A percentile compares a stretch with the other conserved stretches of the same genome.
phyloP scores from a whole-genome alignment of 2,329 filamentous ascomycete genomes.

The Penicillium brevicompactum region DNA sequence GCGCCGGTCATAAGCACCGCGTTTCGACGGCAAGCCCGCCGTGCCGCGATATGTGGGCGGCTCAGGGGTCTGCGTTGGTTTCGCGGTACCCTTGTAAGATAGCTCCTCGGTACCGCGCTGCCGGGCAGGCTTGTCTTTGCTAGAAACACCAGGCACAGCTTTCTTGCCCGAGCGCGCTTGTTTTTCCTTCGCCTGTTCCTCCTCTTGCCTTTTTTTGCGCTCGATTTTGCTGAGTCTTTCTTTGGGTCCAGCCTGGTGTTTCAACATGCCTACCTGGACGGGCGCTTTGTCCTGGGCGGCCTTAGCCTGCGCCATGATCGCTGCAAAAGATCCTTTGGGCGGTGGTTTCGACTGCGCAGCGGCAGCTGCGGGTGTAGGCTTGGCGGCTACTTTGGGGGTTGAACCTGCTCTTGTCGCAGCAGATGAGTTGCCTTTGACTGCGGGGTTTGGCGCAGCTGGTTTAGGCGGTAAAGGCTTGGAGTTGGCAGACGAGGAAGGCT shows the following conservation, averaged over 20 bases:
- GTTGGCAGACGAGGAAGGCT: slow-evolving; percentile 9
- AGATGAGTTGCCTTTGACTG: slow-evolving; percentile 19
- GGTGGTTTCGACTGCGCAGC: slow-evolving; percentile 45
- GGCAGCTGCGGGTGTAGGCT: slow-evolving; percentile 2
- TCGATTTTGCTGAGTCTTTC: slow-evolving; percentile 60
- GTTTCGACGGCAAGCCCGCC: slow-evolving; percentile 36
- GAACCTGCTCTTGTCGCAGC: slow-evolving; percentile 21
- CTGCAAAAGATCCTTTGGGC: slow-evolving; percentile 61
- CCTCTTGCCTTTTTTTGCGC: slow-evolving; percentile 48
- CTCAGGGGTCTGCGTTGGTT: slow-evolving; percentile 29
- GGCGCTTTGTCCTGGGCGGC: slow-evolving; percentile 52
- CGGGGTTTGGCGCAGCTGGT: slow-evolving; percentile 18
- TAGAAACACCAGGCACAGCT: slow-evolving; percentile 19
- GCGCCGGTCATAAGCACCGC: slow-evolving; percentile 29
- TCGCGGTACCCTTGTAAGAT: slow-evolving; percentile 44
- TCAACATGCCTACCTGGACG: slow-evolving; percentile 54
- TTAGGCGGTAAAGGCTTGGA: slow-evolving; percentile 18
- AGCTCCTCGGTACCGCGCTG: slow-evolving; percentile 36
- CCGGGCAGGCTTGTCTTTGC: slow-evolving; percentile 27
- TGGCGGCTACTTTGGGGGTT: slow-evolving; percentile 20
- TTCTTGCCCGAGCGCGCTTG: slow-evolving; percentile 36
- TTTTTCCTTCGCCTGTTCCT: slow-evolving; percentile 46
- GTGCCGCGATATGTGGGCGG: slow-evolving; percentile 45
- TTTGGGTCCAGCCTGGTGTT: slow-evolving; percentile 56
- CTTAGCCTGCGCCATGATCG: slow-evolving; percentile 61